Evolutionary conservation across 345 rosid species (phyloP), one percentile per base, ranked within the genome.

Genomic region (Aquilaria yunnanensis): DNA sequence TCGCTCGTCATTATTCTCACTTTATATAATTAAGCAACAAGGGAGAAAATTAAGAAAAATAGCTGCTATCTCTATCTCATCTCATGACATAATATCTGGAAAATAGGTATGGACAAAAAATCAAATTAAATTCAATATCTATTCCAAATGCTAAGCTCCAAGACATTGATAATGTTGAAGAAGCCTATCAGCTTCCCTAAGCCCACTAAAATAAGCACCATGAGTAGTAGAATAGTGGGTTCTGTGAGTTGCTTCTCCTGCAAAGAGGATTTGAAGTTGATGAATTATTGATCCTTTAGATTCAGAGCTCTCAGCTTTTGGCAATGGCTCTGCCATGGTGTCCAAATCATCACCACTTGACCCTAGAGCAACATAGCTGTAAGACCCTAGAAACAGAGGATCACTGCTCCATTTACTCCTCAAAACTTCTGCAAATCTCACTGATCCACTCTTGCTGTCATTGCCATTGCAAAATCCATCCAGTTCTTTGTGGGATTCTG

Each of bases 191-290:
- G 99, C 97, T 85, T 94, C 96, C 48, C 97, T 94, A 59, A 90
- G 77, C 47, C 96, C 97, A 76, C 99, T 94, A 68, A 77, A 85
- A 74, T 90, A 94, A 62, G 99, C 99, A 45, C 99, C 99, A 60
- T 94, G 99, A 50, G 99, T 90, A 4, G 99, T 90, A 4, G 99
- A 94, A 68, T 94, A 94, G 62, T 94, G 97, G 47, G 90, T 90
- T 78, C 96, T 83, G 64, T 94, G 97, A 14, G 99, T 94, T 54
- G 92, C 97, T 67, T 94, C 99, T 68, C 99, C 99, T 59, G 99
- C 99, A 82, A 94, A 94, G 70, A 94, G 78, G 47, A 90, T 76
- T 69, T 88, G 96, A 50, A 94, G 86, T 32, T 67, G 73, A 32
- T 63, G 69, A 8, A 48, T 13, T 62, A 66, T 2, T 48, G 14